Evolutionary conservation across 257 asterid species (phyloP), one percentile per base, ranked within the genome.

Genomic region (Buddleja alternifolia): DNA sequence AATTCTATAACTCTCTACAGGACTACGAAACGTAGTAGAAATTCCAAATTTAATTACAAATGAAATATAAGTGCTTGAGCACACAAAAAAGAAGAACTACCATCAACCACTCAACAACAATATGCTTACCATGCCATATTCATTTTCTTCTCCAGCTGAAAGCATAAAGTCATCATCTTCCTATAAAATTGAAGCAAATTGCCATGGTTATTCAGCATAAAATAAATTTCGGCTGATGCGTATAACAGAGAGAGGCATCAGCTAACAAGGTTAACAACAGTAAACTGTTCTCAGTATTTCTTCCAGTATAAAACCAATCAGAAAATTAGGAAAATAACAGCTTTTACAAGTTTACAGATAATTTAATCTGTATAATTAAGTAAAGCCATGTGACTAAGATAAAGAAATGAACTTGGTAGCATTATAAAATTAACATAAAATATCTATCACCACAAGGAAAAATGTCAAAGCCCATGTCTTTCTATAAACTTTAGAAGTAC

Each of bases 151-250:
- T 76, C 79, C 88, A 12, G 80, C 67, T 29, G 95, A 74, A 77
- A 87, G 85, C 56, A 76, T 76, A 80, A 87, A 92, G 82, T 91
- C 97, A 81, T 75, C 96, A 72, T 91, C 99, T 73, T 85, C 98
- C 99, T 94, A 62, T 69, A 79, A 51, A 56, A 68, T 39, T 59
- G 72, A 39, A 16, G 24, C n/a, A 75, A 64, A 50, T 10, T 15
- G 32, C 40, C 8, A 42, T 14, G 46, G 24, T 55, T 8, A 37
- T 34, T 62, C 56, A 67, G 51, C 70, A 57, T 14, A 51, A 68
- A 25, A 51, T 40, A 60, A 32, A 11, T 6, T 21, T 42, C n/a
- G 16, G 11, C 7, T 48, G 16, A 51, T 34, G 76, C 76, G 60
- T 25, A 45, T 8, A 34, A 76, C 42, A 62, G 74, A 66, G 56